Evolutionary conservation across 768 basidiomycete genomes (phyloP).

Genomic region (Leccinum barrowsii): DNA sequence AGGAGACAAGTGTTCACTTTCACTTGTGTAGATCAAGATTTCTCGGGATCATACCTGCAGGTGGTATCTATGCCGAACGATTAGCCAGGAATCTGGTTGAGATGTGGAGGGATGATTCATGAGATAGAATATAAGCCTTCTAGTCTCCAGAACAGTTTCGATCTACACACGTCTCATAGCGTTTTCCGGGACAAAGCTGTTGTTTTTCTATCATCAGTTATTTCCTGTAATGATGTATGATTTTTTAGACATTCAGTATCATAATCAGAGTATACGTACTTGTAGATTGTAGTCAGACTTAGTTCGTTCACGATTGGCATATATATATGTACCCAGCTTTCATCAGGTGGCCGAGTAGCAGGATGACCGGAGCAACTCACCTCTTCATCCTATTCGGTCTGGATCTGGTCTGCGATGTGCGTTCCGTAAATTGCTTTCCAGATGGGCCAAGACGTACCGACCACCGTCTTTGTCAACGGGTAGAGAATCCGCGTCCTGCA

Average conservation of each 20-base stretch:
- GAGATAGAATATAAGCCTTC: not conserved
- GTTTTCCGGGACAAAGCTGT: not conserved
- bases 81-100: not conserved
- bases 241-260: not conserved
- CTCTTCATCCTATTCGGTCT: not conserved
- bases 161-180: no score
- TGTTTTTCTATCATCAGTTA: not conserved
- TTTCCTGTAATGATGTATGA: not conserved
- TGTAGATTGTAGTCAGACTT: not conserved
- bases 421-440: not conserved
- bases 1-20: not conserved
- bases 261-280: not conserved
- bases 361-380: not conserved
- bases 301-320: not conserved
- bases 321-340: not conserved
- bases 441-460: no score
- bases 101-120: not conserved
- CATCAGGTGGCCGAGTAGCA: not conserved
- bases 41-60: not conserved
- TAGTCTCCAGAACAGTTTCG: not conserved
- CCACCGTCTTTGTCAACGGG: not conserved
- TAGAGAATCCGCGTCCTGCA: not conserved
- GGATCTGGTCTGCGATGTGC: not conserved
- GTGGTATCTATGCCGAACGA: not conserved
- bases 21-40: not conserved